Evolutionary conservation across 805 yeast species (phyloP).

Genomic region (Ogataea allantospora): DNA sequence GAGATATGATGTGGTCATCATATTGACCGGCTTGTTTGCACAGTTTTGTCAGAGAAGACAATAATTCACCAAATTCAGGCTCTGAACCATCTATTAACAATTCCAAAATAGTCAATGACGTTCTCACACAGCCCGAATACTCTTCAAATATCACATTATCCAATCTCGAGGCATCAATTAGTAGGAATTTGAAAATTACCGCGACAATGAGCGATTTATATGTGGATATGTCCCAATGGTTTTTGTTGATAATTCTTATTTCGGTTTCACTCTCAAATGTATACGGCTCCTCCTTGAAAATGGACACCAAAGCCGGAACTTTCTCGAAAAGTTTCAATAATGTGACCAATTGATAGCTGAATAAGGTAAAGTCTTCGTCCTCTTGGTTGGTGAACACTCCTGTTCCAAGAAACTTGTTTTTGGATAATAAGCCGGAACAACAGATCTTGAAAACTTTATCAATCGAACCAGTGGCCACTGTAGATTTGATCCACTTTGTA

Average conservation of each 20-base stretch:
- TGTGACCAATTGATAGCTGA: constrained; percentile 59
- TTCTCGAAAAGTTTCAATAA: constrained; percentile 51
- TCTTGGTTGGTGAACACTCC: constrained; percentile 28
- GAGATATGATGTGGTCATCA: constrained; percentile 18
- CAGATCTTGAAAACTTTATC: constrained; percentile 61
- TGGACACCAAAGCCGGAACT: constrained; percentile 42
- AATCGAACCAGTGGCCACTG: constrained; percentile 50
- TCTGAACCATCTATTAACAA: constrained; percentile 58
- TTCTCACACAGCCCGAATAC: constrained; percentile 39
- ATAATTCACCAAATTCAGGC: constrained; percentile 41
- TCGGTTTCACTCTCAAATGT: constrained; percentile 48
- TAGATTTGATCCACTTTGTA: constrained; percentile 47
- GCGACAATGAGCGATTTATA: constrained; percentile 56
- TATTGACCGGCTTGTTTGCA: constrained; percentile 13
- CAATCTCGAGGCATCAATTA: constrained; percentile 23
- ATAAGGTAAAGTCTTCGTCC: constrained; percentile 60
- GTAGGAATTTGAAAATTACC: constrained; percentile 47
- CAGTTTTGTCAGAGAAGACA: constrained; percentile 15
- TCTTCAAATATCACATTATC: constrained; percentile 22
- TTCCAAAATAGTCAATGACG: constrained; percentile 45
- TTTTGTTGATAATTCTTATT: constrained; percentile 40
- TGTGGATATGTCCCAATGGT: constrained; percentile 54
- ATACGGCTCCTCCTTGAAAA: constrained; percentile 57
- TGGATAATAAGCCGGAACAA: constrained; percentile 51
- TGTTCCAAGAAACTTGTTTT: constrained; percentile 29